Base-by-base conservation (phyloP, 2,329 filamentous ascomycete species). In the Atkinsonella texensis region DNA sequence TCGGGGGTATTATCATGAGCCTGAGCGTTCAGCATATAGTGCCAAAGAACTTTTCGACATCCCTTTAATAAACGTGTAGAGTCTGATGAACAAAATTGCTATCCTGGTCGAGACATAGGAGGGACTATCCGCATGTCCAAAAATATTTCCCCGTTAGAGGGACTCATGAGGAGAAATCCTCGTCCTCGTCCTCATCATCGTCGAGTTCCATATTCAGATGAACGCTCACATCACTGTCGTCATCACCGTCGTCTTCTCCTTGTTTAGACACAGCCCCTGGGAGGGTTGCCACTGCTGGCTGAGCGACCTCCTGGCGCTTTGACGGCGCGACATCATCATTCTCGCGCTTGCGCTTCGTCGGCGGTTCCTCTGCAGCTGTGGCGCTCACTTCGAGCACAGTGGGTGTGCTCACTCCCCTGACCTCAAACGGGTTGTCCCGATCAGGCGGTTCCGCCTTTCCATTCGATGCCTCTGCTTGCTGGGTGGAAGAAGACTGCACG, bases 181-280 rank as follows among this genome's bases (percentile, higher is more conserved):
- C 62, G 1, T 68, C 68, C 0, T 73, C 71, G 0, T 73, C 74
- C 1, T 70, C 70, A 10, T 74, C 72, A 15, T 75, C 74, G 10
- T 81, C 77, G 10, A 81, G 62, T 45, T 78, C 76, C 75, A 80
- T 80, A 51, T 80, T 77, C 52, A 81, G 65, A 63, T 80, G 75
- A 12, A 80, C 73, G 53, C 77, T 80, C 51, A 73, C 76, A 52
- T 79, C 76, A 13, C 71, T 71, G 33, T 71, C 69, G 18, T 49
- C 49, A 17, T 44, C 49, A 18, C 73, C 72, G n/a, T 71, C 72
- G 1, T 67, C 71, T 4, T 67, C 68, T 10, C 38, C 56, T 55
- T 23, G 57, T 12, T 44, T 54, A 56, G 23, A 58, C 5, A 54
- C 49, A 31, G 62, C 56, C 8, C 54, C 58, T n/a, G 50, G 50